Percentiles rank a stretch among this genome's conserved stretches.
These are phyloP conservation scores for Citeromyces siamensis DNA, from an alignment of 1,139 yeast genomes.

Conservation along the genomic window DNA sequence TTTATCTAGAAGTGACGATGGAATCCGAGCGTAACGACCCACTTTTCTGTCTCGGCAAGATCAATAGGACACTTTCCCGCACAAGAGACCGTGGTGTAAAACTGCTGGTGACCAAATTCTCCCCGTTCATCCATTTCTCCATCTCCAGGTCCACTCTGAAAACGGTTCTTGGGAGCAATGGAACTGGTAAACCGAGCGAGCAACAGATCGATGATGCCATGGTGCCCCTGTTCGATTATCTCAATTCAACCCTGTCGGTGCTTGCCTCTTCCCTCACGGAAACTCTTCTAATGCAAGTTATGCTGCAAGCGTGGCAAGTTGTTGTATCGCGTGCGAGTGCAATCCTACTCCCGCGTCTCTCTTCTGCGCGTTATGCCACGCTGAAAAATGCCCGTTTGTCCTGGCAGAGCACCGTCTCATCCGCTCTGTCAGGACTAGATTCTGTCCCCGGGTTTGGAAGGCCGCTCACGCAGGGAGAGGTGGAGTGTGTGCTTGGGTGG, in stretches of 20 bases:
- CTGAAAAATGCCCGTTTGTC: slow-evolving; percentile 16
- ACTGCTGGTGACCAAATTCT: slow-evolving; percentile 51
- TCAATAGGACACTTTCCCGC: slow-evolving; percentile 51
- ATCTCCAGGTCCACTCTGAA: slow-evolving; percentile 25
- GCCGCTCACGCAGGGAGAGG: slow-evolving; percentile 45
- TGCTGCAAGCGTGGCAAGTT: slow-evolving; percentile 68
- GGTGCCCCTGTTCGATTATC: slow-evolving; percentile 62
- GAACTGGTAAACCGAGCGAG: slow-evolving; percentile 31
- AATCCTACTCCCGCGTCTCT: slow-evolving; percentile 57
- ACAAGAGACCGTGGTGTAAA: slow-evolving; percentile 54
- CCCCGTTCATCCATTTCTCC: slow-evolving; percentile 7
- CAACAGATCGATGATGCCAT: slow-evolving; percentile 56
- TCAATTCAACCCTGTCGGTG: slow-evolving; percentile 57
- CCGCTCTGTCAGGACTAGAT: slow-evolving; percentile 29
- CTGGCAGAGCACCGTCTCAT: slow-evolving; percentile 9
- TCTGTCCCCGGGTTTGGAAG: slow-evolving; percentile 13
- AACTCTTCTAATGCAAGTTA: slow-evolving; percentile 48
- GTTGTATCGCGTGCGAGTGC: slow-evolving; percentile 54
- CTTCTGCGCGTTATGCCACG: slow-evolving; percentile 34
- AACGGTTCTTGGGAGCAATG: slow-evolving; percentile 38
- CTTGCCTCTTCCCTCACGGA: slow-evolving; percentile 53
- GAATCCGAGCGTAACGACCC: slow-evolving; percentile 75
- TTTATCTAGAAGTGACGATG: slow-evolving; percentile 53
- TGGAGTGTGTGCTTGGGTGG: slow-evolving; percentile 69
- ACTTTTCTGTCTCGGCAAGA: slow-evolving; percentile 65